Evolutionary conservation across 1,284 basidiomycete species (phyloP), one percentile per base, ranked within the genome.

Genomic region (Ceratobasidium sp.): DNA sequence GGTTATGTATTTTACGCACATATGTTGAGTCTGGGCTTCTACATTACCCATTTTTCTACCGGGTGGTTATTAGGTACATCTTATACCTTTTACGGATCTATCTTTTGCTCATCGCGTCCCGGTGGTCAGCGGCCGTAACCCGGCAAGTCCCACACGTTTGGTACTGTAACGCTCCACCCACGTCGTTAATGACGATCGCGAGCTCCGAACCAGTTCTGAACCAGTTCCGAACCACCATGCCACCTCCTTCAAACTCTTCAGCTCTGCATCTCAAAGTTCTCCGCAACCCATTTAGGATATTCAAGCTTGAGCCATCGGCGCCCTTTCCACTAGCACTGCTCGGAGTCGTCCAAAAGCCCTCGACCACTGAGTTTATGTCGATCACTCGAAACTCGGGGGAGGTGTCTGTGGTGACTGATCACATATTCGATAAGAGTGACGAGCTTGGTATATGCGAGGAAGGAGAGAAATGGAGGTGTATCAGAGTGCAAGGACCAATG

Each of bases 401-500:
- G 79, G 83, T 90, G 2, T 91, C 89, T 1, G 80, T 92, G 54
- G 88, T 89, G 6, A 86, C 86, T 24, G 84, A 88, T 69, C 60
- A 73, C 79, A 80, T 80, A 57, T 80, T 82, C 11, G 80, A 82
- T 15, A 78, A 78, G 19, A 63, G 47, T 22, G 51, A 67, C 84
- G 81, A 77, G 11, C 80, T 83, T 74, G 79, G 79, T 66, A 81
- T 84, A 15, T 69, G 62, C 14, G 76, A 75, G 31, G 72, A 73
- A 22, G 81, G 84, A 41, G 83, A 85, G 44, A 82, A 83, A 24
- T 90, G 90, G 89, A 85, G 82, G 79, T 88, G 87, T 75, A 87
- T 92, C 73, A 88, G 88, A 79, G 88, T 92, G 62, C 83, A 83
- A 60, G 91, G 90, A 1, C 89, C 89, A 2, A 88, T 92, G 87